These are phyloP conservation scores for Hordeum pubiflorum DNA, from an alignment of 202 grass and related monocot genomes.

Conservation along the genomic window DNA sequence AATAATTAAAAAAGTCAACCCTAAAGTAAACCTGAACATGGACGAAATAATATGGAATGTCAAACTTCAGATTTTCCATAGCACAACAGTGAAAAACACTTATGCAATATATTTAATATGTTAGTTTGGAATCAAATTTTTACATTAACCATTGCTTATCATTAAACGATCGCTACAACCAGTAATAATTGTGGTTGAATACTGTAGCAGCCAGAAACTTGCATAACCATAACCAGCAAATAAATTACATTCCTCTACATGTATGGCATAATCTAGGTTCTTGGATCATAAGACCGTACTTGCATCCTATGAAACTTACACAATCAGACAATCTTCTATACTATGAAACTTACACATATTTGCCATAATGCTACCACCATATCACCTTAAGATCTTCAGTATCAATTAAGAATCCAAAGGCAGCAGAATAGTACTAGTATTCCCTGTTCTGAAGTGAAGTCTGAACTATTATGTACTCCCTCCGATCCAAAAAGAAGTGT, in stretches of 20 bases:
- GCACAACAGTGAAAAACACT: background rate
- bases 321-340: background rate
- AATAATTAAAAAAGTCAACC: conserved; percentile 28
- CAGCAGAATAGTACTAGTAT: conserved; percentile 2
- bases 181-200: background rate
- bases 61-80: conserved; percentile 8
- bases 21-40: conserved; percentile 10
- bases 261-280: conserved; percentile 9
- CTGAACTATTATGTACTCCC: background rate
- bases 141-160: background rate
- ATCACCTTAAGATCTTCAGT: conserved; percentile 1
- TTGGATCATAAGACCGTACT: background rate
- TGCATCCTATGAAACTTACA: background rate
- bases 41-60: background rate
- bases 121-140: conserved; percentile 15
- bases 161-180: background rate
- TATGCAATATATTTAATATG: background rate
- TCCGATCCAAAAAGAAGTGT: no score
- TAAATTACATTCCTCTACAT: background rate
- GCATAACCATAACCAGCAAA: background rate
- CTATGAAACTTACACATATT: background rate
- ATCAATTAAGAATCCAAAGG: conserved; percentile 2
- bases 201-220: background rate
- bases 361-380: background rate
- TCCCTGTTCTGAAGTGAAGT: background rate